phyloP scores from a whole-genome alignment of 495 filamentous ascomycete species.

The Staphylotrichum tortipilum region DNA sequence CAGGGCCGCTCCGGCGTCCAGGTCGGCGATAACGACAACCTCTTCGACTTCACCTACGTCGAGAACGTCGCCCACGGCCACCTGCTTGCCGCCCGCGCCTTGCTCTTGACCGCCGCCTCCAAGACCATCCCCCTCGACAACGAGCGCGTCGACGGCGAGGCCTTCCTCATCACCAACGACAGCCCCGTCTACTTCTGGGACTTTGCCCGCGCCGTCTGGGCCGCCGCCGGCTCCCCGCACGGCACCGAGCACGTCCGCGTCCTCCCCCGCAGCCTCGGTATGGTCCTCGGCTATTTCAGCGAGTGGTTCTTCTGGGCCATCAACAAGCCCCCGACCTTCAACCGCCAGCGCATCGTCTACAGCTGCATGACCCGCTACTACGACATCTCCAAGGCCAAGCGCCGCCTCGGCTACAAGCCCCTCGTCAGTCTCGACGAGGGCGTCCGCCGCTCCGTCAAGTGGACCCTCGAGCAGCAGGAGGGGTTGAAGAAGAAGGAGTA shows the following conservation, averaged over 20 bases:
- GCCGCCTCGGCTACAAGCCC: constrained; percentile 64
- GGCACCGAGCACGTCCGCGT: constrained; percentile 61
- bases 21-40: constrained; percentile 78
- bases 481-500: constrained; percentile 10
- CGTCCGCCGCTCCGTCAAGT: constrained; percentile 58
- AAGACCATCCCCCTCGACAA: constrained; percentile 55
- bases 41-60: constrained; percentile 80
- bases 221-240: constrained; percentile 52
- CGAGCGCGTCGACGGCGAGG: constrained; percentile 84
- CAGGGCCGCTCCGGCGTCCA: constrained; percentile 68
- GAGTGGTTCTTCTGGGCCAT: constrained; percentile 60
- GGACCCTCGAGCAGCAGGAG: constrained; percentile 50
- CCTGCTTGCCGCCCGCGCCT: constrained; percentile 60
- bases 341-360: constrained; percentile 63
- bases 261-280: constrained; percentile 54
- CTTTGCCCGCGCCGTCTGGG: constrained; percentile 72
- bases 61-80: constrained; percentile 70
- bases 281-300: constrained; percentile 56
- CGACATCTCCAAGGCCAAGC: constrained; percentile 75
- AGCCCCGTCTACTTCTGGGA: constrained; percentile 95
- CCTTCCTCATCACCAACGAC: constrained; percentile 93
- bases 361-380: constrained; percentile 81
- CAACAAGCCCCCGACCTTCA: constrained; percentile 69
- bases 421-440: constrained; percentile 69
- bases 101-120: constrained; percentile 52